phyloP scores from a whole-genome alignment of 345 rosid species.

The Chamaenerion angustifolium region DNA sequence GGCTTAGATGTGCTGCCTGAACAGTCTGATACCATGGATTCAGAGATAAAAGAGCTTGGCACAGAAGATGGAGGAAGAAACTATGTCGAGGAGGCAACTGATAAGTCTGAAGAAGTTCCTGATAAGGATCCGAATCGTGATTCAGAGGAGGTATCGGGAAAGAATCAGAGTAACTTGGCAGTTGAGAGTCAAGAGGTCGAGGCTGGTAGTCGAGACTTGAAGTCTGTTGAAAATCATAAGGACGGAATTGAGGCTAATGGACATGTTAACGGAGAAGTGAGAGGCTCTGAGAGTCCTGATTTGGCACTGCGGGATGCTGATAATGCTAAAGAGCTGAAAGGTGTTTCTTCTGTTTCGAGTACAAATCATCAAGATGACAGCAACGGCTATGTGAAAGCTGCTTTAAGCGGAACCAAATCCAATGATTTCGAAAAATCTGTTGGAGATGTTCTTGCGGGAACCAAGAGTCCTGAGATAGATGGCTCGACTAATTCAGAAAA shows the following conservation, averaged over 20 bases:
- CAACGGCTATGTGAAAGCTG: conserved; percentile 2
- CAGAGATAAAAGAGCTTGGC: neutral
- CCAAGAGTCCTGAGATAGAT: conserved; percentile 8
- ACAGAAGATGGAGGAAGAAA: neutral
- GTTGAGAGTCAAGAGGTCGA: neutral
- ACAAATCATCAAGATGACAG: conserved; percentile 1
- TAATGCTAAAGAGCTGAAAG: conserved; percentile 4
- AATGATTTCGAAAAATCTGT: conserved; percentile 6
- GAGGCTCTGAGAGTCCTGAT: neutral
- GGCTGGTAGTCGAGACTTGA: neutral
- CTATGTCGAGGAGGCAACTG: neutral
- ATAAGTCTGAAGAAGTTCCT: neutral
- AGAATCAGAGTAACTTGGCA: neutral
- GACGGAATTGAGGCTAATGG: neutral
- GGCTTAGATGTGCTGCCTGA: neutral
- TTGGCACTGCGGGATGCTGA: neutral
- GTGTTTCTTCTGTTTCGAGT: neutral
- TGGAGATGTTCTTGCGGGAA: neutral
- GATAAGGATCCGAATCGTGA: neutral
- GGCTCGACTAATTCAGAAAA: conserved; percentile 13
- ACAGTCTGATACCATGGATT: neutral
- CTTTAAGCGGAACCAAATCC: neutral
- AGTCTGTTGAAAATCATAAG: conserved; percentile 2
- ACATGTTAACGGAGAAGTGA: neutral
- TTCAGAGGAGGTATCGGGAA: neutral